Evolutionary conservation across 306 rosid genomes (phyloP), one percentile per base, ranked within the genome.

Genomic region (Geum urbanum): DNA sequence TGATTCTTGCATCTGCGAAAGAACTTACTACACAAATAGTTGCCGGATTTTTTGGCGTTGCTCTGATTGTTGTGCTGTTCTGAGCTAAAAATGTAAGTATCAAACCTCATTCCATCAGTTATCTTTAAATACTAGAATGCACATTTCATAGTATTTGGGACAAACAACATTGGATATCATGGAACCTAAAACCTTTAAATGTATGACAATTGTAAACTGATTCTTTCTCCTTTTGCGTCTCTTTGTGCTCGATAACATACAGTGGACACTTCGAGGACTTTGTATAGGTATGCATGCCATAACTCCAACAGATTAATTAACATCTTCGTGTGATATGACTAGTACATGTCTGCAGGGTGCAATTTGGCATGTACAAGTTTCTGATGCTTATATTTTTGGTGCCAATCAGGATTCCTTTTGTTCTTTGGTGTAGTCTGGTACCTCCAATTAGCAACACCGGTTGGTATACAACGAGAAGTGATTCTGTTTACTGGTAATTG

Each of bases 191-290:
- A 6, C 22, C 27, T 13, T 37, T 32, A 47, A 39, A 2, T 20
- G 67, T 46, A 19, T 56, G 67, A 56, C 37, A 55, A 48, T 35
- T 65, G 9, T 73, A 50, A 48, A 50, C 32, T 73, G 39, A n/a
- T 68, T 68, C 60, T 32, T 35, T 49, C 16, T 24, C 20, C 64
- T 61, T 27, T 16, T 51, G 43, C 51, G 18, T 41, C 49, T 53
- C 8, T 63, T 27, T n/a, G 49, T 52, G 60, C 66, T 59, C 19
- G 63, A 8, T 8, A 1, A 27, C 69, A 7, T 70, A 69, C 82
- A 81, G 92, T 87, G 92, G 92, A 87, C 89, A 19, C 92, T 87
- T 69, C 84, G 92, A 61, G 89, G 92, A 76, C 92, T 87, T 37
- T 87, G 89, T 62, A 76, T 82, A 32, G 92, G 91, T 86, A 70